Base-by-base conservation (phyloP, 495 filamentous ascomycete species). In the Penicillium nucicola region DNA sequence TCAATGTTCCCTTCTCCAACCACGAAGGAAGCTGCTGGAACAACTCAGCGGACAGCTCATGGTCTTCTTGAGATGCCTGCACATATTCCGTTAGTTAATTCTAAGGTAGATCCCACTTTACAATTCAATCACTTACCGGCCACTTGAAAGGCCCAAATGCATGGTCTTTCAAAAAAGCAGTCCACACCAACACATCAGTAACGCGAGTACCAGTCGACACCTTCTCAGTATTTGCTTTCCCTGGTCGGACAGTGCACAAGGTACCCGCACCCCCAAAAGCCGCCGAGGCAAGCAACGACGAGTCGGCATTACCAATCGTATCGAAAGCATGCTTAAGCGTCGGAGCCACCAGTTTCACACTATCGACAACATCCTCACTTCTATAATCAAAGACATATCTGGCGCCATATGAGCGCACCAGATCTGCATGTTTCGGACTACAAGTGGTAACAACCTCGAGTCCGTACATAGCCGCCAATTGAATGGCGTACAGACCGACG, bases 321-420 rank as follows among this genome's bases (percentile, higher is more conserved):
- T 70, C 67, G 40, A 72, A 67, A 10, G 49, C 42, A 36, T 62
- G 47, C 8, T 37, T 5, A 0, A 70, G 39, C 9, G 38, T 20
- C 0, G 62, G 57, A 1, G 30, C 49, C 0, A 31, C 52, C 7
- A 33, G 34, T 4, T 42, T 40, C 28, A 72, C 67, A 15, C 59
- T 57, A 5, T 56, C 57, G 15, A 50, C 47, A 11, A 65, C 52
- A 1, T 45, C 5, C 12, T 43, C 36, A 23, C 67, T 58, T 0
- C 63, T 62, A 59, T 84, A 84, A 66, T 85, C 78, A 55, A 79
- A 82, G 5, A 76, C 75, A 23, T 66, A 53, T 5, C 61, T 58
- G 0, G 79, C 81, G 1, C 82, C 82, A 9, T 65, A 67, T 1
- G 52, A 61, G 12, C 66, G 67, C 19, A 76, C 74, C 3, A 84